phyloP scores from a whole-genome alignment of 108 stramenopile genomes.

The Thalassiosira profunda region DNA sequence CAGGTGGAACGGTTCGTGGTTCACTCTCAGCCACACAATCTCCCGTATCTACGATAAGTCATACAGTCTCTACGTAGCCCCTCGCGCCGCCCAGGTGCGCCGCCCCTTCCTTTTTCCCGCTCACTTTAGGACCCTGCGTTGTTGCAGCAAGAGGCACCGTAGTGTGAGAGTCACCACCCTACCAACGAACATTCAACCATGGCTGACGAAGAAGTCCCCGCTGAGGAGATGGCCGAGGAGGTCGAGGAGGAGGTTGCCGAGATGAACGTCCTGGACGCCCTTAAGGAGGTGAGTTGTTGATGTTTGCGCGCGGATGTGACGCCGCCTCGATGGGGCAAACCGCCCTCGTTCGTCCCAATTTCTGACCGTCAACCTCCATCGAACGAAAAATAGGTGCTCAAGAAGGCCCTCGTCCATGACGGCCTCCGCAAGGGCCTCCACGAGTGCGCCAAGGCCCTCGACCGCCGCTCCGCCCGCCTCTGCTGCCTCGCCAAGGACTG shows the following conservation, averaged over 20 bases:
- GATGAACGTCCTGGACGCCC: slow-evolving; percentile 97
- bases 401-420: slow-evolving; percentile 98
- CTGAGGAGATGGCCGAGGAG: slow-evolving; percentile 71
- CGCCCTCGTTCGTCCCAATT: too few species aligned
- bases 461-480: slow-evolving; percentile 95
- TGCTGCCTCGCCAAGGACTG: slow-evolving; percentile 99
- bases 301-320: too few species aligned
- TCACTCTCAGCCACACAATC: too few species aligned
- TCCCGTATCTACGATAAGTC: too few species aligned
- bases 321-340: neutral
- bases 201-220: slow-evolving; percentile 84
- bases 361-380: neutral
- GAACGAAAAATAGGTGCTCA: slow-evolving; percentile 95
- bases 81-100: too few species aligned
- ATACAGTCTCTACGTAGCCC: too few species aligned
- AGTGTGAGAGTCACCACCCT: slow-evolving; percentile 84
- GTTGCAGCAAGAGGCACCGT: slow-evolving; percentile 41
- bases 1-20: too few species aligned
- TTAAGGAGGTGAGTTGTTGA: slow-evolving; percentile 89
- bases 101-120: too few species aligned
- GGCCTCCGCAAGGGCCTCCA: slow-evolving; percentile 99
- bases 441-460: slow-evolving; percentile 99
- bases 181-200: slow-evolving; percentile 49
- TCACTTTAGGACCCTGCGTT: slow-evolving; percentile 90
- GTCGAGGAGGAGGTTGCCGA: slow-evolving; percentile 92